Percentiles rank a stretch among this genome's conserved stretches.
Evolutionary conservation across 2,329 filamentous ascomycete species (phyloP).

Genomic region (Coniella vitis): DNA sequence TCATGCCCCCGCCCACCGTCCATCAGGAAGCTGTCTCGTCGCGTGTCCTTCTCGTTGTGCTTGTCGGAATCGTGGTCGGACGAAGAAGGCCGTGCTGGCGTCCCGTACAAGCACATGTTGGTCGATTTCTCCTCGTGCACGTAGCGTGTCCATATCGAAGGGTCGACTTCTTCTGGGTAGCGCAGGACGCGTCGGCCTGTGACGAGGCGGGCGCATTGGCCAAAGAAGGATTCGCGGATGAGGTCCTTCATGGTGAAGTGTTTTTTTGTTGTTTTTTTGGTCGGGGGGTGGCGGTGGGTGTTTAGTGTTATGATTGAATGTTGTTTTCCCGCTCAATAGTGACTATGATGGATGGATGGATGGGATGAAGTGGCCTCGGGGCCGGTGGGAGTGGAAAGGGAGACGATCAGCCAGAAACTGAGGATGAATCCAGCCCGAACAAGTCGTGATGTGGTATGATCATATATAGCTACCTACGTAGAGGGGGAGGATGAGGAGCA

Average conservation of each 20-base stretch:
- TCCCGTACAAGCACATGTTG: conserved; percentile 38
- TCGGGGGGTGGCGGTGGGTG: too few species aligned
- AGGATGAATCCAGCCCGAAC: too few species aligned
- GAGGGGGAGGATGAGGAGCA: too few species aligned
- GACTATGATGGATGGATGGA: too few species aligned
- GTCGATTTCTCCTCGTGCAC: conserved; percentile 42
- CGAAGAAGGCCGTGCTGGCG: conserved; percentile 17
- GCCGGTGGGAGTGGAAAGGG: too few species aligned
- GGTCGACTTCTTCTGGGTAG: conserved; percentile 41
- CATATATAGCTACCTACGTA: too few species aligned
- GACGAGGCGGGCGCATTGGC: conserved; percentile 33
- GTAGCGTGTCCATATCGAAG: conserved; percentile 40
- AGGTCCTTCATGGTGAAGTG: conserved; percentile 1
- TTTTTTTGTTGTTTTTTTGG: too few species aligned
- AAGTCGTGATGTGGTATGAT: too few species aligned
- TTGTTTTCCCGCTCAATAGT: neutral
- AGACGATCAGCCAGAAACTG: too few species aligned
- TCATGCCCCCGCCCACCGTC: neutral
- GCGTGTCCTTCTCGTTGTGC: neutral
- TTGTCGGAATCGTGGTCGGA: neutral
- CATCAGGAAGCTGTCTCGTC: neutral
- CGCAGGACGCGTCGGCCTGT: conserved; percentile 29
- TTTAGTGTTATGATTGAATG: too few species aligned
- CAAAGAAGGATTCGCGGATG: conserved; percentile 35
- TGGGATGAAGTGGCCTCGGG: too few species aligned